Evolutionary conservation across 805 yeast species (phyloP), one percentile per base, ranked within the genome.

Genomic region (Candida verbasci): DNA sequence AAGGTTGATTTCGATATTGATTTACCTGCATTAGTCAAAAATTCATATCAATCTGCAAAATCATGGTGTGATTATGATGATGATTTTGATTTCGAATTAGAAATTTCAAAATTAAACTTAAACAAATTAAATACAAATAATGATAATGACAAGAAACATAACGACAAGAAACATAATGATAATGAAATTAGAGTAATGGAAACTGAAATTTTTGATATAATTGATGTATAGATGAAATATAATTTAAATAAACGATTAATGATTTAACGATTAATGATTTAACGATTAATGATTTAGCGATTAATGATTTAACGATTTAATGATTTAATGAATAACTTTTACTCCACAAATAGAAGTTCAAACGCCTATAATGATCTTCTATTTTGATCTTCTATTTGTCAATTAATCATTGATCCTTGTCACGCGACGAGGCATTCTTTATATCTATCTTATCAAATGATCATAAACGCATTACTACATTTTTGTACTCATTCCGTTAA

Each of bases 11-110:
- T n/a, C n/a, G 35, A 24, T 6, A 17, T 11, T 29, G 35, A 34
- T 17, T 37, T 29, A 28, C 66, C 67, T 12, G 56, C 63, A 9
- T 50, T 60, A 40, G 52, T 58, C 28, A 60, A 60, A 31, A 55
- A 60, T 11, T 52, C 65, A n/a, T 47, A 49, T 22, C 47, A 52
- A 34, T 49, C 57, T 12, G 47, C 56, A 21, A 55, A 48, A 37
- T 56, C 62, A 17, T 62, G 66, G 65, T 57, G 56, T 37, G 66
- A 61, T 29, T 46, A 55, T 38, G 58, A 55, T 30, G 58, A 55
- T 30, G 46, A 40, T 18, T 34, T 32, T 18, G 29, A 29, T 22
- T 21, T 34, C 25, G 39, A 32, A 17, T 22, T 30, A 20, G 42
- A 39, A 22, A 29, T 39, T 14, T 18, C 35, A 14, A 37, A 30